Evolutionary conservation across 2,329 filamentous ascomycete genomes (phyloP).

Genomic region (Fusarium clavum): DNA sequence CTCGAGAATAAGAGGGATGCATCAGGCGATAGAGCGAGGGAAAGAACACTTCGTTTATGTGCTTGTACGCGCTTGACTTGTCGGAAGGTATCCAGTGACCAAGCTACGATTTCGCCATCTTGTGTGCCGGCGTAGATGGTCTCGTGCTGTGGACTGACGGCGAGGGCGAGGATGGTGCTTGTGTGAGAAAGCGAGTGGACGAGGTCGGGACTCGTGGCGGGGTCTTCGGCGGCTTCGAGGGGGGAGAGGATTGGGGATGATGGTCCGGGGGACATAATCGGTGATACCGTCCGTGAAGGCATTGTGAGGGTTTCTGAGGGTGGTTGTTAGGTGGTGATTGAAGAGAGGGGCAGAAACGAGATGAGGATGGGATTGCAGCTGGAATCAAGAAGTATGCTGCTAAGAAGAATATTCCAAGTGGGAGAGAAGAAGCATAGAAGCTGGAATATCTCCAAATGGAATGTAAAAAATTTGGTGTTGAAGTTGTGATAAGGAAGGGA

Average conservation of each 20-base stretch:
- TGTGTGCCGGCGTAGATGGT: constrained; percentile 93
- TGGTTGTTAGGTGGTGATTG: constrained; percentile 9
- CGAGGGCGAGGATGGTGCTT: constrained; percentile 84
- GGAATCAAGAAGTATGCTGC: not conserved
- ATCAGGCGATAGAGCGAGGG: constrained; percentile 82
- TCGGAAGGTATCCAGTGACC: constrained; percentile 90
- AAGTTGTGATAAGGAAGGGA: constrained; percentile 13
- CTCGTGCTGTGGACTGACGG: constrained; percentile 79
- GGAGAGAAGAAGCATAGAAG: not conserved
- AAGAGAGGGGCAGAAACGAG: constrained; percentile 17
- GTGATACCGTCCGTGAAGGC: constrained; percentile 42
- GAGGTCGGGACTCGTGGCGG: constrained; percentile 65
- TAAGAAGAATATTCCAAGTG: accelerated
- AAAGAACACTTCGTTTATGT: constrained; percentile 91
- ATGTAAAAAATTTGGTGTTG: not conserved
- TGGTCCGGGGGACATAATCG: constrained; percentile 38
- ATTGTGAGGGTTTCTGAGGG: constrained; percentile 36
- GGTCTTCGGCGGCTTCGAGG: constrained; percentile 43
- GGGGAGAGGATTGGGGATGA: constrained; percentile 42
- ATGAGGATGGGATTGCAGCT: not conserved
- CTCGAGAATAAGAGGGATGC: constrained; percentile 86
- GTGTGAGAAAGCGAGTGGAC: constrained; percentile 81
- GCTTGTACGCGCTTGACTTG: constrained; percentile 82
- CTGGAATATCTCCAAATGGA: not conserved
- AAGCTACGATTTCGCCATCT: constrained; percentile 91